A percentile compares a stretch with the other conserved stretches of the same genome.
These are phyloP conservation scores for Dunaliella sp. DNA, from an alignment of 139 green algal species.

Conservation along the genomic window DNA sequence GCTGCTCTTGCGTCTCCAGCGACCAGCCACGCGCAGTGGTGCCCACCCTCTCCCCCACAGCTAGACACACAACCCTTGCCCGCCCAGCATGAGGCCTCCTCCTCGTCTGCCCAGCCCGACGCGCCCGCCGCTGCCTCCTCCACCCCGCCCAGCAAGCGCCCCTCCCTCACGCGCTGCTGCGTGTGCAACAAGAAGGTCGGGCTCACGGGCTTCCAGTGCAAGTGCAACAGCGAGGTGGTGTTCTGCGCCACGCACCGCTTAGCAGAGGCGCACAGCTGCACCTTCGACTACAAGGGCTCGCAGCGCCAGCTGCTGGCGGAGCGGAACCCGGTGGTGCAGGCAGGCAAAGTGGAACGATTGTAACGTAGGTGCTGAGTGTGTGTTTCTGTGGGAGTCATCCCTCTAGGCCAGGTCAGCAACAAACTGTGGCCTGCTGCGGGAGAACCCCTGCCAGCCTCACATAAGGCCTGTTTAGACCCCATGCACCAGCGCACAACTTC, in stretches of 20 bases:
- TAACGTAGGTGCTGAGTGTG: conserved; percentile 25
- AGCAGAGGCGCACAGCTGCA: conserved; percentile 80
- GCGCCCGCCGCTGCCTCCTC: conserved; percentile 2
- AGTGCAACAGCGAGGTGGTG: conserved; percentile 57
- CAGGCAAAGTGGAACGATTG: conserved; percentile 49
- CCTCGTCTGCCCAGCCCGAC: conserved; percentile 9
- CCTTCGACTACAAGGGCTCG: conserved; percentile 84
- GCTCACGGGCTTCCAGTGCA: conserved; percentile 89
- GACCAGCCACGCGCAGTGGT: neutral
- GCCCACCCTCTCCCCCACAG: conserved; percentile 10
- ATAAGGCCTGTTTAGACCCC: too few species aligned
- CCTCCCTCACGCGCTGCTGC: conserved; percentile 36
- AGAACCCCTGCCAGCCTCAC: too few species aligned
- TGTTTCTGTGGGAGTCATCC: too few species aligned
- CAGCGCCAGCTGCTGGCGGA: conserved; percentile 55
- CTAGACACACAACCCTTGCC: too few species aligned
- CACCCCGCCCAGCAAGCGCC: conserved; percentile 10
- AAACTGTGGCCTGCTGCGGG: too few species aligned
- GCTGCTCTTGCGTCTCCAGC: neutral
- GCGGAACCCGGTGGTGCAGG: conserved; percentile 66
- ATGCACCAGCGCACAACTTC: too few species aligned
- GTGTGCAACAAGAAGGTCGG: conserved; percentile 74
- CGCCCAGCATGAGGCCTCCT: conserved; percentile 2
- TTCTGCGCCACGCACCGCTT: conserved; percentile 84
- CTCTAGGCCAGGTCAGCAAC: too few species aligned